Percentiles rank a stretch among this genome's conserved stretches.
phyloP scores from a whole-genome alignment of 352 stramenopile genomes.

The Aphanomyces invadans region DNA sequence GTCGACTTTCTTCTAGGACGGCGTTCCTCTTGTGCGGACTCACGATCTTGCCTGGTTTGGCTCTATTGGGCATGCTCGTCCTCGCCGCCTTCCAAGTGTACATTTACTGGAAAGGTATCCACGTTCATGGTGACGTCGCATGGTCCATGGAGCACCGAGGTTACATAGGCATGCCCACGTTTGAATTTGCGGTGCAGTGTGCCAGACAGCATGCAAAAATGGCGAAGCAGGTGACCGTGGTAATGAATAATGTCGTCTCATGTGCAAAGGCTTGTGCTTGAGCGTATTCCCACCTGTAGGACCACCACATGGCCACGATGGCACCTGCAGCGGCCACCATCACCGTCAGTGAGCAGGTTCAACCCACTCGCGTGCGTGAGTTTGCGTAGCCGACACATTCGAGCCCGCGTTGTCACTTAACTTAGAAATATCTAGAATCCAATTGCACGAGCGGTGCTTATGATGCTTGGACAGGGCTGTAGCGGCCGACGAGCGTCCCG shows the following conservation, averaged over 20 bases:
- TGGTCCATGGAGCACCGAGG: neutral
- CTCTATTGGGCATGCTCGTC: constrained; percentile 51
- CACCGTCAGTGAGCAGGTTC: neutral
- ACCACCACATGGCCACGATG: neutral
- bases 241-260: neutral
- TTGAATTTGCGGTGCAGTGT: constrained; percentile 18
- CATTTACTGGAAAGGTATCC: constrained; percentile 29
- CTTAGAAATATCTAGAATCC: no score
- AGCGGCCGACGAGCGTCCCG: neutral
- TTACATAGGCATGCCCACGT: constrained; percentile 17
- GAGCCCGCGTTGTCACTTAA: no score
- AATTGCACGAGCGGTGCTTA: no score
- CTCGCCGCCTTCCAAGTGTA: constrained; percentile 60
- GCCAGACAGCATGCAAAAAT: neutral
- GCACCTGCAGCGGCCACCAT: neutral
- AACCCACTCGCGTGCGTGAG: neutral
- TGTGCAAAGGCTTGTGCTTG: neutral
- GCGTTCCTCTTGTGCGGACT: constrained; percentile 28
- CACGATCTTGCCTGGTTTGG: constrained; percentile 36
- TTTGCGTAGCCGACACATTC: no score
- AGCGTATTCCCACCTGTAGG: neutral
- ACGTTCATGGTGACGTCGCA: neutral
- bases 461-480: neutral
- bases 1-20: neutral
- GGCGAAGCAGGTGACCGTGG: neutral